Conservation (phyloP, 106 monocot species). For the Dendrobium chrysotoxum region DNA sequence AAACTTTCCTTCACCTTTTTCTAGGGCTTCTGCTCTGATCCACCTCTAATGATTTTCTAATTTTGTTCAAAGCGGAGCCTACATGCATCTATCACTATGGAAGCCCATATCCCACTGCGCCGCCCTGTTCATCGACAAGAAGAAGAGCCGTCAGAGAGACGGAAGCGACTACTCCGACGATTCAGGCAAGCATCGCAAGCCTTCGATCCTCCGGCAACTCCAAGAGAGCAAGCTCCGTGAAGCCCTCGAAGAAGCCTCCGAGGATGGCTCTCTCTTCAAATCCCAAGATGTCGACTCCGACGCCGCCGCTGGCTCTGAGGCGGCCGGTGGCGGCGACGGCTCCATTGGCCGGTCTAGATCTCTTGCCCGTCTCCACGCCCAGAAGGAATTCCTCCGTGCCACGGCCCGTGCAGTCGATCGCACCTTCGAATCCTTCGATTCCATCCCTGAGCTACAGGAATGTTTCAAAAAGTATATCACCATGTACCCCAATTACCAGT, state of each 20-base stretch:
- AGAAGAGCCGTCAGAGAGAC: slow-evolving; percentile 31
- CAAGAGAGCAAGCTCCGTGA: slow-evolving; percentile 83
- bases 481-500: slow-evolving; percentile 86
- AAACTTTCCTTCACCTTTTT: neutral
- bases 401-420: slow-evolving; percentile 78
- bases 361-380: slow-evolving; percentile 78
- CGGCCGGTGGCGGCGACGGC: slow-evolving; percentile 4
- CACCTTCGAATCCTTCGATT: slow-evolving; percentile 36
- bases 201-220: slow-evolving; percentile 54
- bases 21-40: neutral
- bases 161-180: slow-evolving; percentile 4
- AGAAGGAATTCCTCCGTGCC: slow-evolving; percentile 85
- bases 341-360: slow-evolving; percentile 65
- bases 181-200: slow-evolving; percentile 17
- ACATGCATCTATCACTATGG: slow-evolving; percentile 93
- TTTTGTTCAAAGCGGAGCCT: neutral
- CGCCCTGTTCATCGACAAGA: slow-evolving; percentile 4
- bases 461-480: slow-evolving; percentile 66
- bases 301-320: slow-evolving; percentile 8
- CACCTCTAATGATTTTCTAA: neutral
- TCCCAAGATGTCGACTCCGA: slow-evolving; percentile 52
- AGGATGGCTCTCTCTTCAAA: slow-evolving; percentile 76
- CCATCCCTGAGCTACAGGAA: slow-evolving; percentile 56
- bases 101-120: slow-evolving; percentile 93
- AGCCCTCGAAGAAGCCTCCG: slow-evolving; percentile 91